Evolutionary conservation across 805 yeast genomes (phyloP), one percentile per base, ranked within the genome.

Genomic region (Ogataea dorogensis): DNA sequence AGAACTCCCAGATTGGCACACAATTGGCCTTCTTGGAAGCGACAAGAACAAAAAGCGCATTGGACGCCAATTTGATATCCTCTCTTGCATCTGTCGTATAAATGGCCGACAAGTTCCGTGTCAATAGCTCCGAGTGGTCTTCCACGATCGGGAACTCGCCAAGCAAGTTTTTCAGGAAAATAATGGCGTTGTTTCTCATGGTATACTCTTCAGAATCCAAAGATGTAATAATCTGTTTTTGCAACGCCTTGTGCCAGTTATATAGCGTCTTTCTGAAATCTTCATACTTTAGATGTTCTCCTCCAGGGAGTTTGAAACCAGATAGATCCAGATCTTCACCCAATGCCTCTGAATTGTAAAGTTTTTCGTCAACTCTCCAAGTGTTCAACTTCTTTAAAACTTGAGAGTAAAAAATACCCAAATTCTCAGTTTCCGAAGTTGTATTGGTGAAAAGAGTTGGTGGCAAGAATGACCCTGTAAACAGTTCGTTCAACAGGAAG

Each of bases 171-270:
- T 81, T 86, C 65, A 88, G 64, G 49, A 86, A 76, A 1, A 85
- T 81, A 40, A 88, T 84, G 3, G 86, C 75, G 59, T 88, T 89
- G 37, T 88, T 75, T 34, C 93, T 71, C 2, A 84, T 79, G 77
- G 85, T 82, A 56, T 87, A 89, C 37, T 81, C 82, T 3, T 63
- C 56, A 5, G 74, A 70, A 13, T 56, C 51, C 28, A 82, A 59
- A 4, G 79, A 65, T 2, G 55, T 46, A 7, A 57, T 46, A 7
- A 79, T 44, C 19, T 71, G 74, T 2, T 59, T 56, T 10, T 77
- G 58, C 6, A 85, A 54, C 1, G 54, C 50, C 2, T 59, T 45
- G 51, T 86, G 87, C 74, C 83, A 83, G 7, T 68, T 65, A 47
- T 54, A 81, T 2, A 82, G 46, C 2, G 60, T 44, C 7, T 54